These are phyloP conservation scores for Syncephalis fuscata DNA, from an alignment of 371 early-diverging fungal species.

Conservation along the genomic window DNA sequence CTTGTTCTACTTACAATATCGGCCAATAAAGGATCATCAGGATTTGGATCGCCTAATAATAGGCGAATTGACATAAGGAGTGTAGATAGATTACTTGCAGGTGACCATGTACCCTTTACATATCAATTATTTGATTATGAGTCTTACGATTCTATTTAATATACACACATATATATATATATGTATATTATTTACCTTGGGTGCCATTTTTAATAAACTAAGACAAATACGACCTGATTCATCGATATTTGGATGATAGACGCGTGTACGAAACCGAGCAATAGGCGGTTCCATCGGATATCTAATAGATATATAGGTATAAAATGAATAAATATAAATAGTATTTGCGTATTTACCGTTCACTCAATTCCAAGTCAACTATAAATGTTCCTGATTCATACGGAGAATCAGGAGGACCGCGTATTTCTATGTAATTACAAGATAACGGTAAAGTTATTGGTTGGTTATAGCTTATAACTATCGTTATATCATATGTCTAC, in stretches of 20 bases:
- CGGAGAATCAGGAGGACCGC: constrained; percentile 31
- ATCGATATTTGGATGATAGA: constrained; percentile 99
- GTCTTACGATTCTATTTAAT: no score
- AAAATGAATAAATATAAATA: not conserved
- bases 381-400: constrained; percentile 27
- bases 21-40: constrained; percentile 32
- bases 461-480: not conserved
- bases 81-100: constrained; percentile 22
- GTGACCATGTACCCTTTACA: constrained; percentile 24
- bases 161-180: no score
- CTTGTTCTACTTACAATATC: constrained; percentile 19
- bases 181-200: constrained; percentile 4
- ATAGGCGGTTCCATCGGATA: constrained; percentile 98
- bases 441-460: no score
- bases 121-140: no score
- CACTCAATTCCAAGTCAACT: constrained; percentile 21
- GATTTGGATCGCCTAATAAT: constrained; percentile 29
- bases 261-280: constrained; percentile 94
- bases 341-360: constrained; percentile 3
- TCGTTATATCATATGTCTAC: not conserved
- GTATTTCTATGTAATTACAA: constrained; percentile 14
- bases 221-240: constrained; percentile 94
- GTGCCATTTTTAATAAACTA: constrained; percentile 28
- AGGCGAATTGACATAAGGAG: constrained; percentile 18
- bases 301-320: not conserved